Evolutionary conservation across 495 filamentous ascomycete species (phyloP).

Genomic region (Xylaria venustula): DNA sequence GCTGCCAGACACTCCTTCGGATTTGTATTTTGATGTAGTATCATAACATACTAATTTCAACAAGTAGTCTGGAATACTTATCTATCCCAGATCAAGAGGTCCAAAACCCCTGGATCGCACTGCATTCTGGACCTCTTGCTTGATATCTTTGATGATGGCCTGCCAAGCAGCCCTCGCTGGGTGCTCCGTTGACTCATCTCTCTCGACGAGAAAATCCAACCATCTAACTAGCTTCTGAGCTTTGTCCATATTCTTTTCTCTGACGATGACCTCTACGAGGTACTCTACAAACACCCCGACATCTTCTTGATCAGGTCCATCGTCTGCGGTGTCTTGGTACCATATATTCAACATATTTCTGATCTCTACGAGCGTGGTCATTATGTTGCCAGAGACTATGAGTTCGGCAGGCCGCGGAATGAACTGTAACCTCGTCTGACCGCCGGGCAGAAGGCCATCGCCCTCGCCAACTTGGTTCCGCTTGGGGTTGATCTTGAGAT

Average conservation of each 20-base stretch:
- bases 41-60: constrained; percentile 4
- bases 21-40: not conserved
- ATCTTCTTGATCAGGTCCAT: constrained; percentile 75
- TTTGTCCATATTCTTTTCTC: constrained; percentile 77
- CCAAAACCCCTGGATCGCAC: constrained; percentile 64
- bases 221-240: constrained; percentile 65
- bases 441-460: constrained; percentile 9
- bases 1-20: not conserved
- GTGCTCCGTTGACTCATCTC: constrained; percentile 32
- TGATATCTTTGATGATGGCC: constrained; percentile 53
- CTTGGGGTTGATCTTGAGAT: constrained; percentile 18
- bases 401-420: constrained; percentile 32
- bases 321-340: constrained; percentile 61
- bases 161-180: constrained; percentile 36
- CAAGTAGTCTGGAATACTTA: constrained; percentile 7
- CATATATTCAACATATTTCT: constrained; percentile 58
- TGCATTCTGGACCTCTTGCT: constrained; percentile 58
- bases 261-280: constrained; percentile 62
- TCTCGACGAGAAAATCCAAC: constrained; percentile 69
- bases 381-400: constrained; percentile 24
- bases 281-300: constrained; percentile 70
- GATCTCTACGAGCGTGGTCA: constrained; percentile 30
- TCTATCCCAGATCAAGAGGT: constrained; percentile 48
- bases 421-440: constrained; percentile 38
- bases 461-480: constrained; percentile 11